phyloP scores from a whole-genome alignment of 495 filamentous ascomycete genomes.

The Penicillium waksmanii region DNA sequence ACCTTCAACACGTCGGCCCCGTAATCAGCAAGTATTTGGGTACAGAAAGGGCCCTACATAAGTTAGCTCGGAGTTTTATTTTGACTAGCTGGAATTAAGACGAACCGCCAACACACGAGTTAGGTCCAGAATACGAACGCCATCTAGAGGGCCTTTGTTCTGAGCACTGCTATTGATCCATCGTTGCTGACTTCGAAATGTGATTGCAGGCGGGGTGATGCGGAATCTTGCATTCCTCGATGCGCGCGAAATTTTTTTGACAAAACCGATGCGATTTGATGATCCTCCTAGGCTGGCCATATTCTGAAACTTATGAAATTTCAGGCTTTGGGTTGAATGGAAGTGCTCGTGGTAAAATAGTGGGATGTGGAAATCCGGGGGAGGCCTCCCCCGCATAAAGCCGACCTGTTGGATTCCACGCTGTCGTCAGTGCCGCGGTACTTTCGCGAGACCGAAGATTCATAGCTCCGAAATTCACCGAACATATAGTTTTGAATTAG shows the following conservation, averaged over 20 bases:
- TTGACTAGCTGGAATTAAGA: constrained; percentile 10
- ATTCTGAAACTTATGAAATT: neutral
- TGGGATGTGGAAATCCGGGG: neutral
- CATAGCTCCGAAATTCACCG: neutral
- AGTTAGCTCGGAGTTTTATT: neutral
- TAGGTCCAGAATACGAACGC: constrained; percentile 82
- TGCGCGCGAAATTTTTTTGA: neutral
- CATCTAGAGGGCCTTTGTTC: constrained; percentile 58
- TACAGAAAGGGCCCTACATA: constrained; percentile 71
- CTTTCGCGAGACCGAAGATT: neutral
- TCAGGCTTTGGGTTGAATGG: neutral
- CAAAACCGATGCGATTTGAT: neutral
- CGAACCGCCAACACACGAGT: constrained; percentile 86
- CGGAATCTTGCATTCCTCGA: neutral
- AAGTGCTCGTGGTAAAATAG: too few species aligned
- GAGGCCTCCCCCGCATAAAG: neutral
- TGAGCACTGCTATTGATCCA: neutral
- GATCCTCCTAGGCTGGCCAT: neutral
- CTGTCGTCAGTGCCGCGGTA: neutral
- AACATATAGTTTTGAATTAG: neutral
- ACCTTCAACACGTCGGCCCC: constrained; percentile 92
- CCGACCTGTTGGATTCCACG: neutral
- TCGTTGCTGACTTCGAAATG: neutral
- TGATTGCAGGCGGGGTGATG: neutral
- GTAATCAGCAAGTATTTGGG: constrained; percentile 89